These are phyloP conservation scores for Chlamydomonas reinhardtii DNA, from an alignment of 163 green algal species.

Conservation along the genomic window DNA sequence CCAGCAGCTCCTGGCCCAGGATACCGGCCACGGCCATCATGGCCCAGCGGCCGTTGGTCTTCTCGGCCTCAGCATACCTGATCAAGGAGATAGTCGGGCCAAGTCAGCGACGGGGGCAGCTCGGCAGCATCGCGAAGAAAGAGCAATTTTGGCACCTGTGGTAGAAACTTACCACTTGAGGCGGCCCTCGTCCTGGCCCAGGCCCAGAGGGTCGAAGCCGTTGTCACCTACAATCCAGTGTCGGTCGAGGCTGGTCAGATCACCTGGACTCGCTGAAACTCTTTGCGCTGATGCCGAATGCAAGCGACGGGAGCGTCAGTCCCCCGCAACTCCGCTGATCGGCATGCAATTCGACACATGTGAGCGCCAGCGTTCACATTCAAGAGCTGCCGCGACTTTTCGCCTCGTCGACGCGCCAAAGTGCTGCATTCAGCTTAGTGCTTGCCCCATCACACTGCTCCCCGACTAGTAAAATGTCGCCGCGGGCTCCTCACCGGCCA, in stretches of 20 bases:
- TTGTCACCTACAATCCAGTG: constrained; percentile 26
- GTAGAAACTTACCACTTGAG: constrained; percentile 82
- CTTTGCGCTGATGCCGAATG: too few relatives aligned
- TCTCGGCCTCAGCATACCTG: constrained; percentile 90
- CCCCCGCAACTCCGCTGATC: not conserved
- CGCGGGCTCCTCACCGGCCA: constrained; percentile 69
- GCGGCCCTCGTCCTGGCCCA: constrained; percentile 71
- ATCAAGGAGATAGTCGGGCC: too few relatives aligned
- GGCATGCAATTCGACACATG: not conserved
- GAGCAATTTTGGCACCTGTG: too few relatives aligned
- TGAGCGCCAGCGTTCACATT: too few relatives aligned
- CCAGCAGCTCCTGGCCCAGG: constrained; percentile 80
- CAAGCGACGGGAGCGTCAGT: too few relatives aligned
- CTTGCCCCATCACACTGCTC: too few relatives aligned
- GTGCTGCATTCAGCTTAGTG: too few relatives aligned
- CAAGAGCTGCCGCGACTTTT: too few relatives aligned
- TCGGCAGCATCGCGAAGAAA: too few relatives aligned
- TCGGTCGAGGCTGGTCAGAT: not conserved
- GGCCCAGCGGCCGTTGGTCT: constrained; percentile 91
- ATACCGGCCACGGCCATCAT: constrained; percentile 86
- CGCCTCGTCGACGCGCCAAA: too few relatives aligned
- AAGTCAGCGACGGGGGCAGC: too few relatives aligned
- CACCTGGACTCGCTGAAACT: not conserved
- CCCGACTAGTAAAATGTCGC: too few relatives aligned
- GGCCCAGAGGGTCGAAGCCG: constrained; percentile 80